Evolutionary conservation across 2,329 filamentous ascomycete species (phyloP).

Genomic region (Aspergillus caelatus): DNA sequence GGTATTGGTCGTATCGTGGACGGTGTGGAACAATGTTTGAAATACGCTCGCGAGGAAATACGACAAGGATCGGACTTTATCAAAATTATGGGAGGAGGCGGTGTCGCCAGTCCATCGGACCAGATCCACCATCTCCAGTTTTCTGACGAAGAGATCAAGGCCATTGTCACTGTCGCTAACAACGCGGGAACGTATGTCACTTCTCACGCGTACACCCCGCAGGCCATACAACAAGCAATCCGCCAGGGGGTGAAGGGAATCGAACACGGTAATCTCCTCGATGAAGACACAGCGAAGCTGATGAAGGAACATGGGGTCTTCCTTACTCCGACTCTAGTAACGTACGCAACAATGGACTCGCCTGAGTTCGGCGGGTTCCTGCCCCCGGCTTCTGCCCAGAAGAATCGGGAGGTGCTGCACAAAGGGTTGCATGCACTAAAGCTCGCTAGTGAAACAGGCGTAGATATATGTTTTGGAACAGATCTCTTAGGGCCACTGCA

Average conservation of each 20-base stretch:
- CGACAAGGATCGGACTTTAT: slow-evolving; percentile 62
- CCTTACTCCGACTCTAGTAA: slow-evolving; percentile 58
- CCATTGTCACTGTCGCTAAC: slow-evolving; percentile 55
- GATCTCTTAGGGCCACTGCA: slow-evolving; percentile 57
- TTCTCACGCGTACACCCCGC: slow-evolving; percentile 60
- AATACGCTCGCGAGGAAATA: slow-evolving; percentile 57
- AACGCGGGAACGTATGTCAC: slow-evolving; percentile 58
- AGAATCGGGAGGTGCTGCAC: slow-evolving; percentile 55
- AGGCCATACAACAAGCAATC: slow-evolving; percentile 58
- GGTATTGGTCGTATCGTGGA: slow-evolving; percentile 52
- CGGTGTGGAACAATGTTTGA: slow-evolving; percentile 58
- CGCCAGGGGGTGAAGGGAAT: slow-evolving; percentile 59
- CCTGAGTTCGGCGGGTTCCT: slow-evolving; percentile 37
- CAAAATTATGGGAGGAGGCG: slow-evolving; percentile 64
- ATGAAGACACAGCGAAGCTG: slow-evolving; percentile 48
- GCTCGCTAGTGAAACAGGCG: slow-evolving; percentile 55
- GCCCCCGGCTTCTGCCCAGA: slow-evolving; percentile 43
- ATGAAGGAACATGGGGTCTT: slow-evolving; percentile 55
- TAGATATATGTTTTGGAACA: slow-evolving; percentile 60
- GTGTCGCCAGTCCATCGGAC: slow-evolving; percentile 61
- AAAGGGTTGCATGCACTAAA: slow-evolving; percentile 51
- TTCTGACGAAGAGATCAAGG: slow-evolving; percentile 58
- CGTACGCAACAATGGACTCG: slow-evolving; percentile 51
- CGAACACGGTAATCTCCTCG: slow-evolving; percentile 55
- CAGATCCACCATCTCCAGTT: slow-evolving; percentile 59